Conservation (phyloP, 2,329 filamentous ascomycete genomes). For the Niveomyces coronatus region DNA sequence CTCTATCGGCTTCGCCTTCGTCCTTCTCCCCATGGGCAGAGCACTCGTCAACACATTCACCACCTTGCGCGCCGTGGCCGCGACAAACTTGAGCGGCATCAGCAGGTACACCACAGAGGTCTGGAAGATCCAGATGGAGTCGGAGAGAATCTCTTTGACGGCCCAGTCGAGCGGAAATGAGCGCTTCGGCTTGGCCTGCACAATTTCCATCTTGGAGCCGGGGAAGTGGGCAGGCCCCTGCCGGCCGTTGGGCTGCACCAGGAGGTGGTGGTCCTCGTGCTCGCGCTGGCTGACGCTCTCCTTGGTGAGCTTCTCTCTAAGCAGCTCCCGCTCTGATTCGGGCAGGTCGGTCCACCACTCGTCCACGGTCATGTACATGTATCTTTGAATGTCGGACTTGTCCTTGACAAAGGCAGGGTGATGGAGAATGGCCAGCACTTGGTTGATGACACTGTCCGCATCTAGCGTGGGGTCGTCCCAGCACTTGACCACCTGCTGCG, state of each 20-base stretch:
- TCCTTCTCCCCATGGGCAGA: not conserved
- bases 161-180: conserved; percentile 17
- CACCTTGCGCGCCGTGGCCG: conserved; percentile 13
- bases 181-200: conserved; percentile 11
- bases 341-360: conserved; percentile 55
- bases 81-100: not conserved
- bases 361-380: conserved; percentile 73
- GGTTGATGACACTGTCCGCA: conserved; percentile 64
- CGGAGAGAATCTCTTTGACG: conserved; percentile 2
- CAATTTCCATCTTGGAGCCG: conserved; percentile 16
- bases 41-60: not conserved
- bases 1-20: too few species aligned
- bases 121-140: conserved; percentile 5
- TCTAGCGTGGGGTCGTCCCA: conserved; percentile 74
- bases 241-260: conserved; percentile 14
- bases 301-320: conserved; percentile 17
- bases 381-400: conserved; percentile 61
- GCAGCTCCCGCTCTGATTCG: conserved; percentile 12
- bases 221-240: conserved; percentile 18
- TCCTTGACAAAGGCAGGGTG: conserved; percentile 71
- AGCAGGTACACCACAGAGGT: not conserved
- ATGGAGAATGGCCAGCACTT: conserved; percentile 70
- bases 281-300: conserved; percentile 17
- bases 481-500: conserved; percentile 18
- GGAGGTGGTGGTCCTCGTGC: conserved; percentile 20